Conservation (phyloP, 2,329 filamentous ascomycete genomes). For the Xylariomycetidae sp. region DNA sequence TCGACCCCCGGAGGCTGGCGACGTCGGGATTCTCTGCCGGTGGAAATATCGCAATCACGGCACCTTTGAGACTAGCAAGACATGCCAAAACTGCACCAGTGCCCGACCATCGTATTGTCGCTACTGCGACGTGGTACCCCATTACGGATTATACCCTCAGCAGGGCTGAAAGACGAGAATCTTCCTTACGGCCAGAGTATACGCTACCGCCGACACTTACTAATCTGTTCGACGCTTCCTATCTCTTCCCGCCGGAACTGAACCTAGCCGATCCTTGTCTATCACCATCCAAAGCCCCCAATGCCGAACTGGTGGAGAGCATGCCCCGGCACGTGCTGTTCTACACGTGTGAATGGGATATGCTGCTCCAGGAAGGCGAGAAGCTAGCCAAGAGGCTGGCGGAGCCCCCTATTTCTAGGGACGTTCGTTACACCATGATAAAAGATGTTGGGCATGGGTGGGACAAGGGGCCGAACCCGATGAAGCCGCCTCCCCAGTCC, state of each 20-base stretch:
- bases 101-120: slow-evolving; percentile 43
- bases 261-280: slow-evolving; percentile 49
- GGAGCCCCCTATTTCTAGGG: slow-evolving; percentile 43
- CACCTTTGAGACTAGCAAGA: slow-evolving; percentile 29
- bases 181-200: slow-evolving; percentile 50
- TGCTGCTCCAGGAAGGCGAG: slow-evolving; percentile 58
- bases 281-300: slow-evolving; percentile 52
- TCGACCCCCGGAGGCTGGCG: slow-evolving; percentile 52
- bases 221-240: slow-evolving; percentile 59
- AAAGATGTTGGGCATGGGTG: slow-evolving; percentile 58
- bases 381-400: slow-evolving; percentile 56
- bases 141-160: slow-evolving; percentile 56
- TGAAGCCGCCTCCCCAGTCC: slow-evolving; percentile 46
- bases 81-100: slow-evolving; percentile 22
- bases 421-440: slow-evolving; percentile 54
- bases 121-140: slow-evolving; percentile 58
- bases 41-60: slow-evolving; percentile 49
- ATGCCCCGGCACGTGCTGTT: slow-evolving; percentile 52
- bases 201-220: slow-evolving; percentile 55
- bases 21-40: slow-evolving; percentile 63
- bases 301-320: slow-evolving; percentile 40
- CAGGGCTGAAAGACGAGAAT: slow-evolving; percentile 51
- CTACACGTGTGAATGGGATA: slow-evolving; percentile 61
- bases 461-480: slow-evolving; percentile 62
- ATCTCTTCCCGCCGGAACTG: slow-evolving; percentile 49